Evolutionary conservation across 768 basidiomycete genomes (phyloP), one percentile per base, ranked within the genome.

Genomic region (Lentinus brumalis): DNA sequence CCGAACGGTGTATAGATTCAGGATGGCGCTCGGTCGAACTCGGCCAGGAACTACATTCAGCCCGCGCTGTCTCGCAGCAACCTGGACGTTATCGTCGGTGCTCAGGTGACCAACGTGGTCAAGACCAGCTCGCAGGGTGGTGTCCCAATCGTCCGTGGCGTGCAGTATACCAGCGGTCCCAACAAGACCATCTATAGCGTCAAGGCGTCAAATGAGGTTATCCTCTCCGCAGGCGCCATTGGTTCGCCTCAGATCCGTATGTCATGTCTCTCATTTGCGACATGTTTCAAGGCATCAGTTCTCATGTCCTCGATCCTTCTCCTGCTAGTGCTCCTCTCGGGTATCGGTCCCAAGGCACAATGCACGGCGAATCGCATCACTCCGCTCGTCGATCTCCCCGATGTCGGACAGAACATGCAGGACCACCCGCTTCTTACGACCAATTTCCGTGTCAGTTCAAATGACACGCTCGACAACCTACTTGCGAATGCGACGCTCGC

Each of bases 81-180:
- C 49, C 60, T 67, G n/a, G 56, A 67, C 31, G 55, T 67, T 35
- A 38, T 67, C 35, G 53, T 64, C 4, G 61, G 59, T 26, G 60
- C 60, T 2, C 60, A 62, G 38, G 66, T 67, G 6, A 64, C 64
- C 4, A 59, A 58, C 49, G 21, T 56, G 10, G n/a, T 47, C 9
- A 39, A 26, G 39, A 41, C 18, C 21, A n/a, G 38, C 18, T 16
- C 55, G 16, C 38, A 12, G 29, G n/a, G 8, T 29, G 16, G 42
- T 15, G n/a, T 14, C 16, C 44, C 45, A 15, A 12, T 47, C 14
- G 46, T 39, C 4, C 44, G 32, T 5, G 31, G 18, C 4, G 55
- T 56, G 18, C 16, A 56, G 18, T 56, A 47, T 21, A 16, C 52
- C 14, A 38, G 31, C 50, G 50, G 50, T n/a, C 35, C 35, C n/a